Base-by-base conservation (phyloP, 2,329 filamentous ascomycete genomes). In the Aureobasidium melanogenum region DNA sequence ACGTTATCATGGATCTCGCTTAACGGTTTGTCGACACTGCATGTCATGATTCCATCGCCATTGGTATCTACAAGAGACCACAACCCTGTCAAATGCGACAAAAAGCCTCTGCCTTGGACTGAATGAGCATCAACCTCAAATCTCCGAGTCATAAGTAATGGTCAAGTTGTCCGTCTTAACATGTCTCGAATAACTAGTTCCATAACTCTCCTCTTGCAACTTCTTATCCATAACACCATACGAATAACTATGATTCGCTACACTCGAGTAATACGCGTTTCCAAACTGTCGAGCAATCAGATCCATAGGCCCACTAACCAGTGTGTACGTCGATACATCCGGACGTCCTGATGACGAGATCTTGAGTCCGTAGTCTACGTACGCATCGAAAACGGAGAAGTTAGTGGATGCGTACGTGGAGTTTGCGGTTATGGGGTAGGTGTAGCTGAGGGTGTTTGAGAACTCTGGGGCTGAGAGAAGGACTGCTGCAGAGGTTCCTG, bases 401-500 rank as follows among this genome's bases (percentile, higher is more conserved):
- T 44, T 34, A 2, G 56, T 9, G 3, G 39, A 48, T 3, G 43
- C 28, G 17, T 59, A 59, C 9, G 32, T 50, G 9, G 24, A 2
- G 7, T 48, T 50, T 12, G 39, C 56, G 3, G 32, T 34, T 5
- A 59, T 59, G 1, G 56, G 56, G 6, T 59, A 59, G 1, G 44
- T 22, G 56, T 19, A 59, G 44, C 56, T 59, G 10, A 39, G 34
- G 1, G 43, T 48, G 24, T 39, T 48, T 22, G 56, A 59, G 14
- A 59, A 59, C 22, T 30, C 17, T 5, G 43, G 56, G 8, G 56
- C 56, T 15, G 24, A 34, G 12, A 28, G 36, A 5, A 50, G 14
- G 3, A 50, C 14, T 14, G 56, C 43, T 10, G 67, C 65, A 39
- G 82, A 79, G 1, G 70, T 70, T 5, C 84, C 84, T 0, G 71